These are phyloP conservation scores for Monosporascus ibericus DNA, from an alignment of 2,329 filamentous ascomycete genomes.

Conservation along the genomic window DNA sequence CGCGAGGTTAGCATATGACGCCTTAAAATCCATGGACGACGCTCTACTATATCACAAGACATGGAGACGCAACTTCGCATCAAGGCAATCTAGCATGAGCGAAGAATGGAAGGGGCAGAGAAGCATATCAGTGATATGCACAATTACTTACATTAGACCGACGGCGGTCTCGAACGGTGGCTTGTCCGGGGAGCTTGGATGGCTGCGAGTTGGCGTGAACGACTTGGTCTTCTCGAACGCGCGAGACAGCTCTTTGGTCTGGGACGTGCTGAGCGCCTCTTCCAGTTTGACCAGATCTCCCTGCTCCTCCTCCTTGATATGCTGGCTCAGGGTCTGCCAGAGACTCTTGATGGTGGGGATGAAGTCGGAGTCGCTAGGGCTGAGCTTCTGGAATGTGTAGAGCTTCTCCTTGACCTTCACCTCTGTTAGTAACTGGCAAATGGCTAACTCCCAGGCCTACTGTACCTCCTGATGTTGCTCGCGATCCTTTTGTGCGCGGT, in stretches of 20 bases:
- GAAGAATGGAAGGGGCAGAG: no score
- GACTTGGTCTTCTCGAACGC: conserved; percentile 39
- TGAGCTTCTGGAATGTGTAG: conserved; percentile 37
- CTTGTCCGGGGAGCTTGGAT: conserved; percentile 38
- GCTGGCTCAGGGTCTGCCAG: conserved; percentile 32
- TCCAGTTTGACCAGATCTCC: conserved; percentile 38
- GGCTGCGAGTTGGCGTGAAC: conserved; percentile 38
- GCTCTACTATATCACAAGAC: not conserved
- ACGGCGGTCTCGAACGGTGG: conserved; percentile 44
- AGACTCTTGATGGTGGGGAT: conserved; percentile 33
- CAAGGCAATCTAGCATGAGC: no score
- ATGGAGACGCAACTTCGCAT: no score
- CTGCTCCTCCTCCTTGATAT: conserved; percentile 38
- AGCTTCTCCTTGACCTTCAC: conserved; percentile 40
- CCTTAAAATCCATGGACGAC: not conserved
- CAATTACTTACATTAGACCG: conserved; percentile 30
- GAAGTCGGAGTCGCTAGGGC: conserved; percentile 31
- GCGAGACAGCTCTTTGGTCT: conserved; percentile 27
- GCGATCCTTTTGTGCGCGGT: conserved; percentile 35
- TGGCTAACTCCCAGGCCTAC: not conserved
- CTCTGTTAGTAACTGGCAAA: not conserved
- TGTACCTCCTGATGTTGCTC: conserved; percentile 17
- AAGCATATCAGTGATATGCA: no score
- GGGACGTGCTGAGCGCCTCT: conserved; percentile 21
- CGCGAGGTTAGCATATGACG: not conserved